phyloP scores from a whole-genome alignment of 2,329 filamentous ascomycete species.

The Bisporella sp. region DNA sequence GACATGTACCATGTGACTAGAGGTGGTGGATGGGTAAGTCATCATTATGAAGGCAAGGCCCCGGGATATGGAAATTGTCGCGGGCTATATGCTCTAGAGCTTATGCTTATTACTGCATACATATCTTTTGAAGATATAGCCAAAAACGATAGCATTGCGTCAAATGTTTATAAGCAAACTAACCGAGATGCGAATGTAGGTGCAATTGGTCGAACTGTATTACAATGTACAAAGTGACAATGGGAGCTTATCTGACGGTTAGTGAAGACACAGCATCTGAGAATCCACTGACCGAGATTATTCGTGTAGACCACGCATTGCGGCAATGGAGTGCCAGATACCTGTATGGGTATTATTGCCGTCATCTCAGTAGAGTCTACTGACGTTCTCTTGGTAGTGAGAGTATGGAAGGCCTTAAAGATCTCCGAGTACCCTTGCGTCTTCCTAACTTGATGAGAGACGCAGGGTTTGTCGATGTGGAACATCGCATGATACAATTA shows the following conservation, averaged over 20 bases:
- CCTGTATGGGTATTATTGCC: conserved; percentile 24
- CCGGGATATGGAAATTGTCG: too few relatives aligned
- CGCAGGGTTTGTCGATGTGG: conserved; percentile 61
- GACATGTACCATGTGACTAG: conserved; percentile 69
- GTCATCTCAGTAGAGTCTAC: too few relatives aligned
- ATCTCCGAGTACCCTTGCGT: conserved; percentile 56
- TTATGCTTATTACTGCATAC: too few relatives aligned
- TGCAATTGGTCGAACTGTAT: conserved; percentile 84
- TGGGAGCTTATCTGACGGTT: conserved; percentile 62
- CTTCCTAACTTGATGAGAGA: conserved; percentile 33
- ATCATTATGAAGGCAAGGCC: too few relatives aligned
- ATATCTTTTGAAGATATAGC: too few relatives aligned
- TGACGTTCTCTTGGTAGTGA: conserved; percentile 20
- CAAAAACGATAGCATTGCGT: too few relatives aligned
- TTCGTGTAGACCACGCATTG: conserved; percentile 50
- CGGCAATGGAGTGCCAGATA: conserved; percentile 62
- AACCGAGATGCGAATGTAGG: too few relatives aligned
- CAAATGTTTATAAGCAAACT: too few relatives aligned
- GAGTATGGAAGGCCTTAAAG: conserved; percentile 56
- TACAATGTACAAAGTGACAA: conserved; percentile 82
- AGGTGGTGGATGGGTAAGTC: conserved; percentile 62
- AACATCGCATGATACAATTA: conserved; percentile 56
- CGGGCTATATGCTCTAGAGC: too few relatives aligned
- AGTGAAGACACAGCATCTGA: conserved; percentile 17
- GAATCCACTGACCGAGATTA: conserved; percentile 4